Percentiles rank a stretch among this genome's conserved stretches.
phyloP scores from a whole-genome alignment of 371 early-diverging fungal species.

The Saksenaea vasiformis region DNA sequence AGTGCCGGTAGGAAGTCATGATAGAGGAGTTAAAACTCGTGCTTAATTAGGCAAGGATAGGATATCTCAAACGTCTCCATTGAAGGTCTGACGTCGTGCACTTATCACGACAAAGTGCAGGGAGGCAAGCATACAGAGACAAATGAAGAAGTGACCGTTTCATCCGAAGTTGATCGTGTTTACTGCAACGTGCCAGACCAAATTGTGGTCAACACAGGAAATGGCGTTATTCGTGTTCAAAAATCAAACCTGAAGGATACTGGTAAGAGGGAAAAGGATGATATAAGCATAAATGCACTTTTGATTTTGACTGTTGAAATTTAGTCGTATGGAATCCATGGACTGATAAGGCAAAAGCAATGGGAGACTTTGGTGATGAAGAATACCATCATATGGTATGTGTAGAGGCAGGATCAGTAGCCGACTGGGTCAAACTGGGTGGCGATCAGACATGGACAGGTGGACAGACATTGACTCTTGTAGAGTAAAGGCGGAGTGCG shows the following conservation, averaged over 20 bases:
- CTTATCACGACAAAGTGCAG: slow-evolving; percentile 78
- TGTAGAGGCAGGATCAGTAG: slow-evolving; percentile 87
- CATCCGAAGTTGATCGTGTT: slow-evolving; percentile 78
- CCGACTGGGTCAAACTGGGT: slow-evolving; percentile 67
- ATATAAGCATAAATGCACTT: slow-evolving; percentile 8
- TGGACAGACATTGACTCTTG: slow-evolving; percentile 69
- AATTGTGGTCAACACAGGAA: slow-evolving; percentile 50
- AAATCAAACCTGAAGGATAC: slow-evolving; percentile 71
- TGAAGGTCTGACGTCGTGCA: slow-evolving; percentile 55
- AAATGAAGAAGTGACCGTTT: slow-evolving; percentile 55
- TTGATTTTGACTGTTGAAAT: neutral
- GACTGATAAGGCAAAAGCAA: slow-evolving; percentile 83
- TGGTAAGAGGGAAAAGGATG: slow-evolving; percentile 42
- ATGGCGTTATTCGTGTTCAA: slow-evolving; percentile 46
- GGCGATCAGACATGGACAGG: slow-evolving; percentile 73
- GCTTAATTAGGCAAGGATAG: slow-evolving; percentile 18
- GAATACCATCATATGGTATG: slow-evolving; percentile 86
- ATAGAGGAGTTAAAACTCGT: no score
- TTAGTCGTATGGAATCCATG: slow-evolving; percentile 97
- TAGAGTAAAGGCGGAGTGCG: slow-evolving; percentile 15
- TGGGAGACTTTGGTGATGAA: slow-evolving; percentile 89
- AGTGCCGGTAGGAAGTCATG: slow-evolving; percentile 55
- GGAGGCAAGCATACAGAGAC: slow-evolving; percentile 37
- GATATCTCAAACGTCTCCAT: slow-evolving; percentile 67
- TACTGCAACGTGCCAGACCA: slow-evolving; percentile 65